phyloP scores from a whole-genome alignment of 306 rosid species.

The Abrus precatorius region DNA sequence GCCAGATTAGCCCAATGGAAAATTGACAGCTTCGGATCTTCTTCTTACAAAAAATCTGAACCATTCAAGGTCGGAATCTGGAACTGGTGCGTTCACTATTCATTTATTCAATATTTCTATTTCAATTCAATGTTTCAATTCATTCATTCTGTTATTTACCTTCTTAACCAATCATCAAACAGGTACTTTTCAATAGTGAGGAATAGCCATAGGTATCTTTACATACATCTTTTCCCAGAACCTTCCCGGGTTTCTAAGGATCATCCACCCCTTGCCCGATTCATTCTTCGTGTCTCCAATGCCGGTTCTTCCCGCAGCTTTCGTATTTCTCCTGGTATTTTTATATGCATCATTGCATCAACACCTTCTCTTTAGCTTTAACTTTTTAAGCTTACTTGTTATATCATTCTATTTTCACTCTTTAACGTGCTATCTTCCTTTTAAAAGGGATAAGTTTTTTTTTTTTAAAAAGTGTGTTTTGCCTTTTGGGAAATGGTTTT shows the following conservation, averaged over 20 bases:
- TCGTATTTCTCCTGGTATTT: constrained; percentile 61
- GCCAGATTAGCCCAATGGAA: constrained; percentile 88
- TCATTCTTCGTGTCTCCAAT: constrained; percentile 71
- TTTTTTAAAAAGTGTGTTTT: no score
- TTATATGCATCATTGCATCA: no score
- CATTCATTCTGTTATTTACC: no score
- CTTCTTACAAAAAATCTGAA: constrained; percentile 73
- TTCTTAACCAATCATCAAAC: neutral
- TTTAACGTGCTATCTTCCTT: no score
- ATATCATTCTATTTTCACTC: no score
- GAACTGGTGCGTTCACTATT: constrained; percentile 67
- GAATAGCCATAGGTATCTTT: constrained; percentile 60
- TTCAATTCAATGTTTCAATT: neutral
- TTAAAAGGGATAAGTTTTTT: no score
- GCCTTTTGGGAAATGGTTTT: neutral
- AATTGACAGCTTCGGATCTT: constrained; percentile 78
- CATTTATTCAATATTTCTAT: neutral
- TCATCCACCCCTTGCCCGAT: constrained; percentile 81
- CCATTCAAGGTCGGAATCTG: constrained; percentile 90
- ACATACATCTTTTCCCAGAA: constrained; percentile 85
- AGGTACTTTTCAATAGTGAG: constrained; percentile 75
- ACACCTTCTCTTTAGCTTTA: no score
- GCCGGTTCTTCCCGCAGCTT: constrained; percentile 67
- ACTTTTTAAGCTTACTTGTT: no score
- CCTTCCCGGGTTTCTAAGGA: constrained; percentile 73